phyloP scores from a whole-genome alignment of 179 eudicot species.

The Dionaea muscipula region DNA sequence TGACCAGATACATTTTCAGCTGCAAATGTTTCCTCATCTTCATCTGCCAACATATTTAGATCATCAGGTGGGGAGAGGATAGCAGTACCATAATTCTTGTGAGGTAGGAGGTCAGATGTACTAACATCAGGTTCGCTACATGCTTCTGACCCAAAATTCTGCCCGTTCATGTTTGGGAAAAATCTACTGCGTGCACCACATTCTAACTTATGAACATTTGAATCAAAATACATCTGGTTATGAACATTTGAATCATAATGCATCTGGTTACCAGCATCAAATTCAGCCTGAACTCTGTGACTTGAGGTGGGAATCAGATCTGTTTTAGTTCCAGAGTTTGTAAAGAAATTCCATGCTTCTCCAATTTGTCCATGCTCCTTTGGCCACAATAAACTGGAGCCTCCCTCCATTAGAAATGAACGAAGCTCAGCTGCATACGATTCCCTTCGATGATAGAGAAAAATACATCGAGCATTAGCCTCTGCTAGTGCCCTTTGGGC shows the following conservation, averaged over 20 bases:
- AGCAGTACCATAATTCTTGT: conserved; percentile 18
- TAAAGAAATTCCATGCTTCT: conserved; percentile 21
- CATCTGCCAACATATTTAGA: conserved; percentile 32
- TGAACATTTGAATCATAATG: conserved; percentile 22
- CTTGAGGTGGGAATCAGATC: conserved; percentile 27
- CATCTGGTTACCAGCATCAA: conserved; percentile 22
- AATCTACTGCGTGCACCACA: conserved; percentile 24
- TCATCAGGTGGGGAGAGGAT: conserved; percentile 29
- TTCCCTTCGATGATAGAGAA: conserved; percentile 53
- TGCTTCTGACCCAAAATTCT: conserved; percentile 31
- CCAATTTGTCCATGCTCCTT: conserved; percentile 21
- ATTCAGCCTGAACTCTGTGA: conserved; percentile 22
- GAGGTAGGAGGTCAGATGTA: conserved; percentile 28
- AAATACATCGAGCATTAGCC: conserved; percentile 57
- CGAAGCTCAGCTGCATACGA: conserved; percentile 38
- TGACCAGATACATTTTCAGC: conserved; percentile 21
- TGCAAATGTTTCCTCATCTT: conserved; percentile 32
- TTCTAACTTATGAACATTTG: conserved; percentile 28
- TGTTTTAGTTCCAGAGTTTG: conserved; percentile 26
- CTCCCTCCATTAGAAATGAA: conserved; percentile 36
- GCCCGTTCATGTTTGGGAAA: conserved; percentile 22
- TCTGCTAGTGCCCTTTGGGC: conserved; percentile 59
- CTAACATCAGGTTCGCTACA: conserved; percentile 58
- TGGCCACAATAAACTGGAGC: conserved; percentile 27
- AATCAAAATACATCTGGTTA: conserved; percentile 23